Percentiles rank a stretch among this genome's conserved stretches.
Conservation (phyloP, 768 basidiomycete species). For the Leccinellum albellum region DNA sequence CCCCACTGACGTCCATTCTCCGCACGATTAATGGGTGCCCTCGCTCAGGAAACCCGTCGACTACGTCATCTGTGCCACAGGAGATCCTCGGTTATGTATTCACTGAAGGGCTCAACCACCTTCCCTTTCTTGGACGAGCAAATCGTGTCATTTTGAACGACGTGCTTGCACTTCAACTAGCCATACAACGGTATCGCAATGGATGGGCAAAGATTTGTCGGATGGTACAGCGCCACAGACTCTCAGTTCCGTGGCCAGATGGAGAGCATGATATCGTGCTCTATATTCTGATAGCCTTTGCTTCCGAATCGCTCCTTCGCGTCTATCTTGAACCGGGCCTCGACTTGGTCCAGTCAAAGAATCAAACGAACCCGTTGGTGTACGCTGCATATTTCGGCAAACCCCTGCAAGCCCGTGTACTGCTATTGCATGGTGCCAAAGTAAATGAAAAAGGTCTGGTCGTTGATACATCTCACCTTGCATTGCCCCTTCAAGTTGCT, state of each 20-base stretch:
- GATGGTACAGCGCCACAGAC: background rate
- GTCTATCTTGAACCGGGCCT: background rate
- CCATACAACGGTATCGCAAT: background rate
- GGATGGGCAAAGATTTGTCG: constrained; percentile 1
- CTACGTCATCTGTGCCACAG: background rate
- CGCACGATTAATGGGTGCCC: background rate
- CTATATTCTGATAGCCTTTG: constrained; percentile 6
- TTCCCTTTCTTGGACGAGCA: background rate
- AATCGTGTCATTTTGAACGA: background rate
- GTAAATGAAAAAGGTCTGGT: constrained; percentile 5
- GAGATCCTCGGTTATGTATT: constrained; percentile 6
- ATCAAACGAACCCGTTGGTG: constrained; percentile 8
- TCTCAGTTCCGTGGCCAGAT: background rate
- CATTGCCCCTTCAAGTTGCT: constrained; percentile 7
- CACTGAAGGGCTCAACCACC: constrained; percentile 2
- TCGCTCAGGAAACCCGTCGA: background rate
- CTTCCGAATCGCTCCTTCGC: constrained; percentile 1
- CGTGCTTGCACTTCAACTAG: background rate
- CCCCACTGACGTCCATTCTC: background rate
- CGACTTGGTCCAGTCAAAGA: background rate
- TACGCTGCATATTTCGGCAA: constrained; percentile 11
- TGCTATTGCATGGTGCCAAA: background rate
- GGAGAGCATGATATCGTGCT: constrained; percentile 2
- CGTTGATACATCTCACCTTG: background rate
- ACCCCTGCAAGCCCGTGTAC: background rate